Conservation (phyloP, 2,329 filamentous ascomycete genomes). For the Botryotinia narcissicola region DNA sequence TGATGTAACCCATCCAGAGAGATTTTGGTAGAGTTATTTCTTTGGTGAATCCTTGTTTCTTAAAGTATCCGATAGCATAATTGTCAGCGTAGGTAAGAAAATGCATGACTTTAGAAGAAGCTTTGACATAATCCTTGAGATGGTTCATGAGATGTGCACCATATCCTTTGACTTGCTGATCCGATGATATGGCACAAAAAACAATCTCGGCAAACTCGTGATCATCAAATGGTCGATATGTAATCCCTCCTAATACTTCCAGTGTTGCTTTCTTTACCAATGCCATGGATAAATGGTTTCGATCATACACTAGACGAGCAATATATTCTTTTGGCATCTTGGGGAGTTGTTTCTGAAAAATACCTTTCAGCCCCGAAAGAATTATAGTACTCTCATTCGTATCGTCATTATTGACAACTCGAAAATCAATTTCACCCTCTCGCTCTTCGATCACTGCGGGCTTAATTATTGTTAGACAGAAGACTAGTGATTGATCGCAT, state of each 20-base stretch:
- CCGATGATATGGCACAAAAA: conserved; percentile 95
- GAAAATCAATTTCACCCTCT: conserved; percentile 91
- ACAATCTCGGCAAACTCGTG: conserved; percentile 97
- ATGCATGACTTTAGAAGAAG: conserved; percentile 95
- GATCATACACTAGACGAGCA: conserved; percentile 92
- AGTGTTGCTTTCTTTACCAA: conserved; percentile 89
- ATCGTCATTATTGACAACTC: conserved; percentile 96
- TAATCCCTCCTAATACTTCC: conserved; percentile 95
- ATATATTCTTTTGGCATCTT: conserved; percentile 99
- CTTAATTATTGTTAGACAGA: conserved; percentile 42
- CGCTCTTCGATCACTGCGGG: conserved; percentile 92
- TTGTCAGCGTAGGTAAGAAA: conserved; percentile 99
- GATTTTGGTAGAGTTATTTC: conserved; percentile 89
- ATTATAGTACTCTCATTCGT: conserved; percentile 87
- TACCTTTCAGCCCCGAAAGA: conserved; percentile 91
- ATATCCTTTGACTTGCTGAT: conserved; percentile 98
- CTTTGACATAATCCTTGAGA: conserved; percentile 96
- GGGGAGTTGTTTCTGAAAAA: conserved; percentile 96
- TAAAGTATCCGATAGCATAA: conserved; percentile 98
- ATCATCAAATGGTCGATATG: conserved; percentile 89
- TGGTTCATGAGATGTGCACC: conserved; percentile 98
- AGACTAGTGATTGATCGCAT: not conserved
- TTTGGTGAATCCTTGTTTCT: conserved; percentile 98
- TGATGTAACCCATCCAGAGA: conserved; percentile 99
- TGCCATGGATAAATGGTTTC: conserved; percentile 92